Evolutionary conservation across 2,329 filamentous ascomycete species (phyloP).

Genomic region (Pyricularia grisea): DNA sequence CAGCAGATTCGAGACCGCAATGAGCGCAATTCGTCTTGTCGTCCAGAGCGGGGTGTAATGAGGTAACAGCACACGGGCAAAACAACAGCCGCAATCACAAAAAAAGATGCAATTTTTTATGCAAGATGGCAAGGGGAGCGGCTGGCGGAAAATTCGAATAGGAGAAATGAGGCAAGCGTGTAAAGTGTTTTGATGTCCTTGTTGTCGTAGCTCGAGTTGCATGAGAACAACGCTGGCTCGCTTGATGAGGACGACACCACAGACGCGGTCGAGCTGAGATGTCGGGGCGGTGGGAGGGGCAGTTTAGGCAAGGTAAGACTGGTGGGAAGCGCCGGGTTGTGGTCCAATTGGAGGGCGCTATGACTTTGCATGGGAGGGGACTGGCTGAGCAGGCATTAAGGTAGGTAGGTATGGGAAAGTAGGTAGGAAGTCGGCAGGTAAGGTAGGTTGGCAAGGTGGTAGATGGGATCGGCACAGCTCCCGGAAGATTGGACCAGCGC

Average conservation of each 20-base stretch:
- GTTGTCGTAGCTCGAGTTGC: neutral
- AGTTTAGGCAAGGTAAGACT: neutral
- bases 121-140: neutral
- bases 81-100: neutral
- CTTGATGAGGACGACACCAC: neutral
- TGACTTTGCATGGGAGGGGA: neutral
- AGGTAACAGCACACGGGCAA: neutral
- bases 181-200: neutral
- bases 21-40: neutral
- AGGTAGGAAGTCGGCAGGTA: neutral
- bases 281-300: neutral
- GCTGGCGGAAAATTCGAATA: slow-evolving; percentile 7
- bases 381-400: neutral
- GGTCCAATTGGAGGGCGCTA: neutral
- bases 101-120: neutral
- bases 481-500: neutral
- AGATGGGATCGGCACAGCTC: neutral
- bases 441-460: neutral
- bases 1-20: neutral
- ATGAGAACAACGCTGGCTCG: neutral
- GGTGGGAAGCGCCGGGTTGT: neutral
- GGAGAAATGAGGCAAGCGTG: neutral
- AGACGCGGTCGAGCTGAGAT: neutral
- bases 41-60: neutral
- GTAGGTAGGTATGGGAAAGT: neutral